Percentiles rank a stretch among this genome's conserved stretches.
phyloP scores from a whole-genome alignment of 345 rosid genomes.

The Corymbia maculata region DNA sequence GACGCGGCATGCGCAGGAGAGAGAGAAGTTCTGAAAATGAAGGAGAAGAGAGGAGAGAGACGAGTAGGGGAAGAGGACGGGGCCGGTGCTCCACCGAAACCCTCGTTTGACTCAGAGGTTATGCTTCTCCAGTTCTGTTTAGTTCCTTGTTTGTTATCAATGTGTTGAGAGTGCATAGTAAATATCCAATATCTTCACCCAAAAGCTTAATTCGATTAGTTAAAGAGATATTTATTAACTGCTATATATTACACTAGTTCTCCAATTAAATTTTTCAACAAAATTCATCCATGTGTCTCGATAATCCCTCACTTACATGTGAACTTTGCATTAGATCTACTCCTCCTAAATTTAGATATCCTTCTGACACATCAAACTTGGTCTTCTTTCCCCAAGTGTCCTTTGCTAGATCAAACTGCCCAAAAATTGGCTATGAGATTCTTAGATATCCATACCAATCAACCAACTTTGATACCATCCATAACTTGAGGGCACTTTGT shows the following conservation, averaged over 20 bases:
- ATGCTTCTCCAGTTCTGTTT: neutral
- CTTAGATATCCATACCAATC: neutral
- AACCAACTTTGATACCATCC: neutral
- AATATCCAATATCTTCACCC: neutral
- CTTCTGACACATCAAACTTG: neutral
- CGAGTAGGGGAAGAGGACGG: neutral
- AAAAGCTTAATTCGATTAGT: neutral
- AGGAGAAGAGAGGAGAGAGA: neutral
- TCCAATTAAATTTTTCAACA: neutral
- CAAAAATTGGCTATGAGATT: neutral
- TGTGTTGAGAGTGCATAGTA: neutral
- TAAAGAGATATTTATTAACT: too few species aligned
- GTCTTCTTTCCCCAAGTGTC: neutral
- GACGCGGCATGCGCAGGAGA: neutral
- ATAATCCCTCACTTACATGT: neutral
- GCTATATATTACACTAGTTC: accelerated
- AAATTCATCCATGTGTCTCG: neutral
- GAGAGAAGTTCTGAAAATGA: neutral
- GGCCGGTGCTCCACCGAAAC: neutral
- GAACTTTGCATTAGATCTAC: neutral
- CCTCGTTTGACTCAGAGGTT: neutral
- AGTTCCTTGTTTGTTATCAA: neutral
- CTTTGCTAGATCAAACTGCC: neutral
- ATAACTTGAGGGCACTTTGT: neutral
- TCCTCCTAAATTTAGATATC: neutral